Evolutionary conservation across 2,329 filamentous ascomycete species (phyloP).

Genomic region (Thyridium curvatum): DNA sequence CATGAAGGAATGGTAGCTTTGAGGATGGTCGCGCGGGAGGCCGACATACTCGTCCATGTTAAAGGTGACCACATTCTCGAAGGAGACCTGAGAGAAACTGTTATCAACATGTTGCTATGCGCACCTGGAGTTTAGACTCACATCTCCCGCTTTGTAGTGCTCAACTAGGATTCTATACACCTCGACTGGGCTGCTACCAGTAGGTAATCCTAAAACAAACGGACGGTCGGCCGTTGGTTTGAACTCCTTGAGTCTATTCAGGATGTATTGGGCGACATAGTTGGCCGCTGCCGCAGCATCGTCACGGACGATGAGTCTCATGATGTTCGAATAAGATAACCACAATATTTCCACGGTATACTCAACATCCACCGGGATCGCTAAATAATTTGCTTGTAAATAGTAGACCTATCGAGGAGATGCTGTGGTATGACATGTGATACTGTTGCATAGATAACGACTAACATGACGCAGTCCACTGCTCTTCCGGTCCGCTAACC

Average conservation of each 20-base stretch:
- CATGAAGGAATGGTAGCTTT: slow-evolving; percentile 90
- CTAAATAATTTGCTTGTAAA: too few relatives aligned
- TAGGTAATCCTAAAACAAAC: slow-evolving; percentile 79
- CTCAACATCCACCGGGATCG: background rate
- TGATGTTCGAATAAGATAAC: too few relatives aligned
- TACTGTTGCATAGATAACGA: too few relatives aligned
- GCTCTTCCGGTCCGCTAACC: too few relatives aligned
- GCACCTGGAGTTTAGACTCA: slow-evolving; percentile 20
- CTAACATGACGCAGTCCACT: too few relatives aligned
- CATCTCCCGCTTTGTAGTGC: slow-evolving; percentile 56
- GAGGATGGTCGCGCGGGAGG: slow-evolving; percentile 73
- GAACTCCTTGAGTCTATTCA: slow-evolving; percentile 66
- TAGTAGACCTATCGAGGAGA: too few relatives aligned
- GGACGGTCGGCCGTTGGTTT: slow-evolving; percentile 64
- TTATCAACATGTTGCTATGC: too few relatives aligned
- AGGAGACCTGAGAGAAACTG: slow-evolving; percentile 59
- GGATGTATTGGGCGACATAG: slow-evolving; percentile 77
- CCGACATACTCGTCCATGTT: slow-evolving; percentile 94
- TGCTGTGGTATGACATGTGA: too few relatives aligned
- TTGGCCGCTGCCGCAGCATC: slow-evolving; percentile 60
- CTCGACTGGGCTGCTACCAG: slow-evolving; percentile 71
- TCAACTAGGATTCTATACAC: slow-evolving; percentile 73
- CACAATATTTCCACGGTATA: too few relatives aligned
- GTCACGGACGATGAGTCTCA: slow-evolving; percentile 81
- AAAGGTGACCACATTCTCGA: slow-evolving; percentile 84